Percentiles rank a stretch among this genome's conserved stretches.
phyloP scores from a whole-genome alignment of 768 basidiomycete genomes.

The Terana coerulea region DNA sequence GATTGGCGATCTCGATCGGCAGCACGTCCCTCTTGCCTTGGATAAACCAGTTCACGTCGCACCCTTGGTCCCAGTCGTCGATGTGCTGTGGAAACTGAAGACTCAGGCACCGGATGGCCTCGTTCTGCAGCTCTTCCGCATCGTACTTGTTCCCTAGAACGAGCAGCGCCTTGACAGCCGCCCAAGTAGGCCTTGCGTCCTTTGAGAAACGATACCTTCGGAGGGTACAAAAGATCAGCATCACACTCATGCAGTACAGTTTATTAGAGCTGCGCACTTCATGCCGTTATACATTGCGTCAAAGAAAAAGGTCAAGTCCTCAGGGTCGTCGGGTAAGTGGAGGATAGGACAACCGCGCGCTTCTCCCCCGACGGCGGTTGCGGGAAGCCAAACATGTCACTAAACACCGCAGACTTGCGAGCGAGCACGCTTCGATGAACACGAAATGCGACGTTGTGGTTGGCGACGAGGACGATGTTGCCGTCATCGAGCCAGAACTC shows the following conservation, averaged over 20 bases:
- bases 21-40: not conserved
- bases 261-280: not conserved
- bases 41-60: not conserved
- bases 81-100: conserved; percentile 2
- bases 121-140: conserved; percentile 4
- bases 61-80: conserved; percentile 1
- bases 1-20: conserved; percentile 7
- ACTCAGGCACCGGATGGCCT: conserved; percentile 5
- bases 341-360: not conserved
- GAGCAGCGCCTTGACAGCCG: conserved; percentile 3
- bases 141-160: conserved; percentile 8
- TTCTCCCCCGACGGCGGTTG: not conserved
- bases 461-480: conserved; percentile 6
- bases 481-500: conserved; percentile 5
- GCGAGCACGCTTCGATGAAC: conserved; percentile 5
- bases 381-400: conserved; percentile 8
- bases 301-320: not conserved
- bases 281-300: conserved; percentile 8
- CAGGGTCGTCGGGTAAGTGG: conserved; percentile 1
- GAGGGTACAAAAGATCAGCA: not conserved
- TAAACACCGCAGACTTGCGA: conserved; percentile 4
- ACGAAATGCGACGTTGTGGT: conserved; percentile 20
- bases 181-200: not conserved
- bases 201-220: not conserved
- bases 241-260: not conserved